Evolutionary conservation across 805 yeast species (phyloP).

Genomic region (Wickerhamia fluorescens): DNA sequence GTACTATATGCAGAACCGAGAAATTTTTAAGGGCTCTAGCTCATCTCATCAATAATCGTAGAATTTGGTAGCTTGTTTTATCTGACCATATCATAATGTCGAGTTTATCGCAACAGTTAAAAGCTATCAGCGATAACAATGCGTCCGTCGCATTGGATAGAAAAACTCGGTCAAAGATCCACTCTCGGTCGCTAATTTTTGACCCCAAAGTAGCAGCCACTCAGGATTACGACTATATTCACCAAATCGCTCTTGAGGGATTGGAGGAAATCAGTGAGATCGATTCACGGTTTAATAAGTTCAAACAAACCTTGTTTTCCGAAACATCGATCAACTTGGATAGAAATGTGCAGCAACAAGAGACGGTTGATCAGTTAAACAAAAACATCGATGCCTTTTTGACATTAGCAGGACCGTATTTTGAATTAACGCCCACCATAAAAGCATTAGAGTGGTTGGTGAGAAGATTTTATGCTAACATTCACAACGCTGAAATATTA

Average conservation of each 20-base stretch:
- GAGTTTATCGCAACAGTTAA: slow-evolving; percentile 77
- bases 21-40: no score
- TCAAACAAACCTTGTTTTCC: slow-evolving; percentile 68
- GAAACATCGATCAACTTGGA: slow-evolving; percentile 76
- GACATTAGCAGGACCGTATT: slow-evolving; percentile 65
- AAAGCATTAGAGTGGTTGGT: slow-evolving; percentile 93
- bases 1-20: no score
- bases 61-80: no score
- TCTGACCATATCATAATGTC: no score
- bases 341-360: slow-evolving; percentile 73
- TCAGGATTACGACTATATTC: slow-evolving; percentile 84
- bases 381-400: slow-evolving; percentile 70
- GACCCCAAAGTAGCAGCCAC: slow-evolving; percentile 86
- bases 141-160: slow-evolving; percentile 78
- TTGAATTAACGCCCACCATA: slow-evolving; percentile 67
- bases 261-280: slow-evolving; percentile 62
- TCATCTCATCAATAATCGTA: no score
- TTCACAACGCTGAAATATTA: slow-evolving; percentile 68
- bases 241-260: slow-evolving; percentile 66
- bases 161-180: slow-evolving; percentile 78
- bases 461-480: slow-evolving; percentile 80
- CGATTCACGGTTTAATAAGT: slow-evolving; percentile 69
- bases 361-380: slow-evolving; percentile 68
- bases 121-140: slow-evolving; percentile 55
- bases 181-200: slow-evolving; percentile 80